Conservation (phyloP, 768 basidiomycete species). For the Brasilioporus rufonigricans region DNA sequence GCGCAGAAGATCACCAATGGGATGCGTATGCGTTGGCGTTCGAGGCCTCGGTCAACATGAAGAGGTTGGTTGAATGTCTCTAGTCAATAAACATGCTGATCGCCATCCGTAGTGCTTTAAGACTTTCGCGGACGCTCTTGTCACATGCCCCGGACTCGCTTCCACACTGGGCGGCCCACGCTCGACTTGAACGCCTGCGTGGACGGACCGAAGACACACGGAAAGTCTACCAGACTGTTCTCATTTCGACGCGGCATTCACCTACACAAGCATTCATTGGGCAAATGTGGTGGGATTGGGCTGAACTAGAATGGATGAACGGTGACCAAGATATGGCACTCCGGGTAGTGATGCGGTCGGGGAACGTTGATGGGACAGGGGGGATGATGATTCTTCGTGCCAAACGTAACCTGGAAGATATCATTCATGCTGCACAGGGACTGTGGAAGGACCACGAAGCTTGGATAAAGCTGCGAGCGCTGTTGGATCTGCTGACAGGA, state of each 20-base stretch:
- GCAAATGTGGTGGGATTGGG: constrained; percentile 79
- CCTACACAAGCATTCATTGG: constrained; percentile 37
- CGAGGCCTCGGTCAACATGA: constrained; percentile 57
- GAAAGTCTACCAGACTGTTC: constrained; percentile 72
- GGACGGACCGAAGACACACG: constrained; percentile 66
- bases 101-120: constrained; percentile 51
- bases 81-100: constrained; percentile 8
- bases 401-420: constrained; percentile 61
- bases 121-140: constrained; percentile 64
- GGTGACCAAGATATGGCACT: constrained; percentile 49
- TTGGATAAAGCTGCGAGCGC: constrained; percentile 63
- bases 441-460: constrained; percentile 58
- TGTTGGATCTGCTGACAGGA: constrained; percentile 61
- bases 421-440: constrained; percentile 30
- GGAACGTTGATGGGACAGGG: constrained; percentile 48
- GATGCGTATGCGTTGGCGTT: constrained; percentile 64
- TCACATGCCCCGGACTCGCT: constrained; percentile 55
- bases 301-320: constrained; percentile 77
- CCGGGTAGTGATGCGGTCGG: constrained; percentile 52
- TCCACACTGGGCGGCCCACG: constrained; percentile 72
- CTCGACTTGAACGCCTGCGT: constrained; percentile 65
- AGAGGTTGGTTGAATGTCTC: constrained; percentile 39
- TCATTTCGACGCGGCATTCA: constrained; percentile 44
- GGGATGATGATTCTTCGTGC: constrained; percentile 60
- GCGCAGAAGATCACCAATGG: constrained; percentile 57